Evolutionary conservation across 2,329 filamentous ascomycete species (phyloP).

Genomic region (Trichoderma sp.): DNA sequence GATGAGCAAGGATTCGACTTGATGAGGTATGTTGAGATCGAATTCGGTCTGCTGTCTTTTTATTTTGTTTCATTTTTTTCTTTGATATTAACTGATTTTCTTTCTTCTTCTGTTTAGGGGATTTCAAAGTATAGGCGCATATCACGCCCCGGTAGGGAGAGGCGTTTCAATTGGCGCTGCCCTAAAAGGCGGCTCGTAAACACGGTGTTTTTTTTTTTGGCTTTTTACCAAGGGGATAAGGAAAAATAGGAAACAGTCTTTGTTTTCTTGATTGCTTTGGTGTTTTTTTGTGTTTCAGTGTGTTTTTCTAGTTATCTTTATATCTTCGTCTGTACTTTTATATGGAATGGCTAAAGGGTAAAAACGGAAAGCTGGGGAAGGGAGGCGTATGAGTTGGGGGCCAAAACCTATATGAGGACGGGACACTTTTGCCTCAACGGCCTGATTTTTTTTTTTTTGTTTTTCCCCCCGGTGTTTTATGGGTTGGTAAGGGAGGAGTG

Average conservation of each 20-base stretch:
- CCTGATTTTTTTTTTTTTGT: neutral
- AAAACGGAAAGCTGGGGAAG: neutral
- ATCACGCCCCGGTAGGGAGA: slow-evolving; percentile 57
- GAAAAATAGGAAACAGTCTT: neutral
- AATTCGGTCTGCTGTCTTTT: neutral
- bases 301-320: neutral
- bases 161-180: slow-evolving; percentile 48
- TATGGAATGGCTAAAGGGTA: slow-evolving; percentile 6
- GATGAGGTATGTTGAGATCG: slow-evolving; percentile 52
- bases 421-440: neutral
- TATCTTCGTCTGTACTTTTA: slow-evolving; percentile 16
- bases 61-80: neutral
- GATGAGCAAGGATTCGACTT: slow-evolving; percentile 61
- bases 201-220: neutral
- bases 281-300: neutral
- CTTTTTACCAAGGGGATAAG: neutral
- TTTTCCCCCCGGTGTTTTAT: slow-evolving; percentile 2
- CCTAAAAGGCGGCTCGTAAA: slow-evolving; percentile 38
- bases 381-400: slow-evolving; percentile 6
- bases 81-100: neutral
- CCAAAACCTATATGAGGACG: neutral
- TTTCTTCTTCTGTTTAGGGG: slow-evolving; percentile 46
- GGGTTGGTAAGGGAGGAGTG: neutral
- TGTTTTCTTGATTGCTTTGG: neutral
- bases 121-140: slow-evolving; percentile 66